These are phyloP conservation scores for Mikania micrantha DNA, from an alignment of 129 eudicot species.

Conservation along the genomic window DNA sequence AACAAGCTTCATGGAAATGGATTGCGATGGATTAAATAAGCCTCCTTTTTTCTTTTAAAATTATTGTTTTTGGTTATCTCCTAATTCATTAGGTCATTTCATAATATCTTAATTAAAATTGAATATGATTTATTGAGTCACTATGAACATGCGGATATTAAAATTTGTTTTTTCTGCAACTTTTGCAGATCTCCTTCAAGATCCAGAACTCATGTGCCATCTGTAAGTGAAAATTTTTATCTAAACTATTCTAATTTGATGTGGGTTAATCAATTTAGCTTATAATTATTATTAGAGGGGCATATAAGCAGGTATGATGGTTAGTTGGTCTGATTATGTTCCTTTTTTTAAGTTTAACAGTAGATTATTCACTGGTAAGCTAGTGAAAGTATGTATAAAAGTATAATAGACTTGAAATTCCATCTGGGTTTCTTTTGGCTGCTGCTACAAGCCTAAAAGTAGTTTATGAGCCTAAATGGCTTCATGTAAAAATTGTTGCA, in stretches of 20 bases:
- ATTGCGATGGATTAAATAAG: constrained; percentile 14
- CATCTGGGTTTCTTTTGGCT: too few species aligned
- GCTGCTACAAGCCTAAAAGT: too few species aligned
- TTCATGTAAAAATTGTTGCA: too few species aligned
- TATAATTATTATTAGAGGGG: neutral
- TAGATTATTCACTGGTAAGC: too few species aligned
- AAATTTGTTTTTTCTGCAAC: constrained; percentile 82
- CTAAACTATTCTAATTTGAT: neutral
- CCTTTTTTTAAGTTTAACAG: neutral
- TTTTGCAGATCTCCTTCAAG: constrained; percentile 99
- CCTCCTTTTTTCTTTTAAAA: constrained; percentile 2
- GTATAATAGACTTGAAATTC: too few species aligned
- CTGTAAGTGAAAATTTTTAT: constrained; percentile 58
- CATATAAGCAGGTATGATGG: neutral
- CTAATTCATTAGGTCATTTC: constrained; percentile 17
- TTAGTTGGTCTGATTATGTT: neutral
- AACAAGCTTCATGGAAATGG: too few species aligned
- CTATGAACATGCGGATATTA: constrained; percentile 64
- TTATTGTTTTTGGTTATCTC: constrained; percentile 3
- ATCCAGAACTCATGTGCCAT: constrained; percentile 74
- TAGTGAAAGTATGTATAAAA: too few species aligned
- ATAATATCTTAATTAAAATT: constrained; percentile 16
- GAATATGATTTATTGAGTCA: constrained; percentile 37
- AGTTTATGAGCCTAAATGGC: too few species aligned
- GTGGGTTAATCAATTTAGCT: neutral